phyloP scores from a whole-genome alignment of 2,329 filamentous ascomycete species.

The Nemania abortiva region DNA sequence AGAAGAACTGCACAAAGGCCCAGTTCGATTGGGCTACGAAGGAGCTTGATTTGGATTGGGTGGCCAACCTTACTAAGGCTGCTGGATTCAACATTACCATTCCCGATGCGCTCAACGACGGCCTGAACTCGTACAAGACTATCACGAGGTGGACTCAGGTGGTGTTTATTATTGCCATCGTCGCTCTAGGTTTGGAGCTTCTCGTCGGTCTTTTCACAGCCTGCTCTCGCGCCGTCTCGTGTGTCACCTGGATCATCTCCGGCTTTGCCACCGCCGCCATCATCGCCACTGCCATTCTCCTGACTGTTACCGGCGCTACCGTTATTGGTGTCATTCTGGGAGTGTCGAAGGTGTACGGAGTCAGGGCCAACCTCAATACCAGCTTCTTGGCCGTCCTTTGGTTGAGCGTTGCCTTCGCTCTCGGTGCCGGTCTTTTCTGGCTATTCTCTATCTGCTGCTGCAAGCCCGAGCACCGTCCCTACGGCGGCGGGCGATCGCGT shows the following conservation, averaged over 20 bases:
- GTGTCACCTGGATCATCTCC: conserved; percentile 83
- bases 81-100: conserved; percentile 70
- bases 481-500: conserved; percentile 43
- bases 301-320: conserved; percentile 78
- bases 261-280: conserved; percentile 67
- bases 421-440: conserved; percentile 89
- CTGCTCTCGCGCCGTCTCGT: conserved; percentile 84
- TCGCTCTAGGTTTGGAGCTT: conserved; percentile 77
- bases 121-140: conserved; percentile 78
- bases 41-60: conserved; percentile 67
- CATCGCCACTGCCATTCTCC: conserved; percentile 75
- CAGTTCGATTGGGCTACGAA: conserved; percentile 82
- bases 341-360: conserved; percentile 77
- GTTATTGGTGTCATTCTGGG: conserved; percentile 77
- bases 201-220: conserved; percentile 84
- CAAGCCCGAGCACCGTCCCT: conserved; percentile 66
- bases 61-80: conserved; percentile 57
- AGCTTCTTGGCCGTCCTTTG: conserved; percentile 80
- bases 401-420: conserved; percentile 81
- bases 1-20: conserved; percentile 75
- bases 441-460: conserved; percentile 93
- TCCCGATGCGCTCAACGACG: conserved; percentile 73
- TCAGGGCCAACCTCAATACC: conserved; percentile 74
- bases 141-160: conserved; percentile 87
- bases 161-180: conserved; percentile 79